Evolutionary conservation across 768 basidiomycete genomes (phyloP), one percentile per base, ranked within the genome.

Genomic region (Tephrocybe sp.): DNA sequence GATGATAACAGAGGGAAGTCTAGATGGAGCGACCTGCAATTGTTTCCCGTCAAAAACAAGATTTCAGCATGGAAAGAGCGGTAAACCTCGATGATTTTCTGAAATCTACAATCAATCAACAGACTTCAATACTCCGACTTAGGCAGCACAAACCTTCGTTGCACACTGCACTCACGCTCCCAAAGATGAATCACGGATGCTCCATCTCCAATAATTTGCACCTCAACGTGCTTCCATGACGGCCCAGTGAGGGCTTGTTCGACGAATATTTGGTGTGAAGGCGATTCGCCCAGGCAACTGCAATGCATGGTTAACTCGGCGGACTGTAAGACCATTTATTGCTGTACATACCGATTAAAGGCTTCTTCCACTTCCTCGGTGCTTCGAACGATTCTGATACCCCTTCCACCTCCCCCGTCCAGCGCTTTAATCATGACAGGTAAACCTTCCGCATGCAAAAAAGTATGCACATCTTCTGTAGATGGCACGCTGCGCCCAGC

Each of bases 111-210:
- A 43, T 20, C n/a, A 19, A 32, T n/a, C 13, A 39, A 39, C 32
- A 31, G 13, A 3, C 10, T 16, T 9, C 22, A n/a, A 12, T 16
- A 19, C 14, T 5, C 10, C 7, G 16, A 23, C 14, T 13, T 23
- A 32, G 11, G 30, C 3, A 2, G 11, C 9, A 38, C 58, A 30
- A 84, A 89, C 62, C 92, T 76, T 58, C 92, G 75, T 67, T 95
- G 92, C 2, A 95, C 89, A 41, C 91, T 93, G 63, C 92, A 95
- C 65, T 95, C 92, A 58, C 92, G 84, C 68, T 94, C 92, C 66
- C 92, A 94, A 39, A 93, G 75, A 65, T 94, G 92, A 40, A 88
- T 85, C 19, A 85, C 83, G 68, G 85, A 85, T 26, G 77, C 64
- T 2, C 76, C 80, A 63, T 94, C 92, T 12, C 88, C 92, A 40